Conservation (phyloP, 331 rosid species). For the Cydonia oblonga region DNA sequence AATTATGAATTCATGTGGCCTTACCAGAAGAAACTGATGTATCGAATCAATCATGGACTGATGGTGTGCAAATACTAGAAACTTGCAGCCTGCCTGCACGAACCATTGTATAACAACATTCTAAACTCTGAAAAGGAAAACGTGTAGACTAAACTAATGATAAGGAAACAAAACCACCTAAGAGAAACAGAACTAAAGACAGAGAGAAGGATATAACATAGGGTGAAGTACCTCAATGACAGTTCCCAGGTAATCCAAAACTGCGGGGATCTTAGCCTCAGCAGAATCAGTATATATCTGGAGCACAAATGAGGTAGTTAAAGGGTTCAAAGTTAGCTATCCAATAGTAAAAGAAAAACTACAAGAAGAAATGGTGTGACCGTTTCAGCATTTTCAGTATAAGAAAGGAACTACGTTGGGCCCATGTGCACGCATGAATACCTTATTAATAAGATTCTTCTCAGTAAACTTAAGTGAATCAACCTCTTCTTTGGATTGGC, state of each 20-base stretch:
- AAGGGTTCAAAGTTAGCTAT: not conserved
- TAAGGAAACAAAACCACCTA: not conserved
- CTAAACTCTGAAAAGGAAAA: not conserved
- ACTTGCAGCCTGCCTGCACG: constrained; percentile 92
- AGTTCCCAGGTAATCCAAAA: constrained; percentile 81
- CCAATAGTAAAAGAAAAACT: not conserved
- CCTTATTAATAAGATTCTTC: constrained; percentile 80
- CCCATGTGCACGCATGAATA: constrained; percentile 2
- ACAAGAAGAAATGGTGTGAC: not conserved
- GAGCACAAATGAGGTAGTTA: constrained; percentile 13
- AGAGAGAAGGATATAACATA: not conserved
- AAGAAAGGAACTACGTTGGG: not conserved
- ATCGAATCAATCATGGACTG: constrained; percentile 79
- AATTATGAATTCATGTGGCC: constrained; percentile 25
- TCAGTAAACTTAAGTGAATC: constrained; percentile 62
- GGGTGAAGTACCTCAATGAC: constrained; percentile 62
- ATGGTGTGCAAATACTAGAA: constrained; percentile 92
- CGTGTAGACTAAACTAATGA: not conserved
- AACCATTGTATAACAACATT: constrained; percentile 13
- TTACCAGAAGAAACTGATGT: constrained; percentile 76
- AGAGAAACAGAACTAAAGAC: not conserved
- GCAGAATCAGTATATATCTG: constrained; percentile 90
- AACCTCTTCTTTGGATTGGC: constrained; percentile 59
- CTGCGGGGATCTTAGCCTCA: constrained; percentile 92
- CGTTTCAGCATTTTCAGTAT: not conserved